Conservation (phyloP, 164 flowering plant genomes). For the Vitis riparia region DNA sequence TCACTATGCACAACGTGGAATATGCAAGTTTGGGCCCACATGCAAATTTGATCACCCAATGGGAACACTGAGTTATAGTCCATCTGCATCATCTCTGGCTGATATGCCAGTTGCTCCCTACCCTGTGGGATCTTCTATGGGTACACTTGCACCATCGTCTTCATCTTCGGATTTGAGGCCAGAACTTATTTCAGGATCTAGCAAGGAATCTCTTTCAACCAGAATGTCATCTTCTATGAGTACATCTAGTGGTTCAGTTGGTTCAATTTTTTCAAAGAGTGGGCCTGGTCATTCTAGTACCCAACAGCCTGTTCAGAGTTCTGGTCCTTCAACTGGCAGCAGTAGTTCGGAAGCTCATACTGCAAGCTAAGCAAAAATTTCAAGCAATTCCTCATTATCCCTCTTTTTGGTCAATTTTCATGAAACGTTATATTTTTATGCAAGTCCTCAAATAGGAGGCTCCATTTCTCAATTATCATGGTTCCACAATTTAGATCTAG, state of each 20-base stretch:
- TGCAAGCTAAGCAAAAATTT: slow-evolving; percentile 31
- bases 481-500: slow-evolving; percentile 32
- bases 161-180: slow-evolving; percentile 79
- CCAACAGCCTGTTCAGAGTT: slow-evolving; percentile 42
- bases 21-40: slow-evolving; percentile 83
- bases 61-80: slow-evolving; percentile 75
- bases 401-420: slow-evolving; percentile 12
- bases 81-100: slow-evolving; percentile 93
- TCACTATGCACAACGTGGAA: slow-evolving; percentile 71
- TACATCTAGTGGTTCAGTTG: slow-evolving; percentile 56
- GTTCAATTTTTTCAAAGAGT: slow-evolving; percentile 56
- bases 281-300: slow-evolving; percentile 36
- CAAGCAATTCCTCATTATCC: slow-evolving; percentile 13
- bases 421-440: slow-evolving; percentile 14
- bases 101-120: slow-evolving; percentile 97
- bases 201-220: slow-evolving; percentile 43
- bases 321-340: slow-evolving; percentile 39
- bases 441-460: slow-evolving; percentile 21
- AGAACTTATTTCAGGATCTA: slow-evolving; percentile 51
- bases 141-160: slow-evolving; percentile 83
- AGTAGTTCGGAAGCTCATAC: slow-evolving; percentile 30
- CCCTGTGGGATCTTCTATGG: slow-evolving; percentile 76
- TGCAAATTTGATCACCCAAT: slow-evolving; percentile 90
- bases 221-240: slow-evolving; percentile 57
- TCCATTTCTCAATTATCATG: slow-evolving; percentile 18